phyloP scores from a whole-genome alignment of 2,329 filamentous ascomycete species.

The Aspergillus pseudoterreus region DNA sequence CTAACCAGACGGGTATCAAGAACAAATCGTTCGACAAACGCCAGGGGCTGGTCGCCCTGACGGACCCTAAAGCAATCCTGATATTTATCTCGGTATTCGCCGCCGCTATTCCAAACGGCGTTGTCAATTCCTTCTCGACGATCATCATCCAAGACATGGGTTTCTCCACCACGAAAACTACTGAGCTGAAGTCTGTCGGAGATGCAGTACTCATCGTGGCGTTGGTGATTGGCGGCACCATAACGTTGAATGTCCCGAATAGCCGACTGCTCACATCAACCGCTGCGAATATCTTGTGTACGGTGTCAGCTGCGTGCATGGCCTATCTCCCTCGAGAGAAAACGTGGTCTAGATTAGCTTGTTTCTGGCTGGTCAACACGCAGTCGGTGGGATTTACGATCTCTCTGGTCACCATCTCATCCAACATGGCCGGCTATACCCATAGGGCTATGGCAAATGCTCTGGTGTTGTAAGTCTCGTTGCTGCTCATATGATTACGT shows the following conservation, averaged over 20 bases:
- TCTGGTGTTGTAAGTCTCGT: conserved; percentile 22
- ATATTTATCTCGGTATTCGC: conserved; percentile 17
- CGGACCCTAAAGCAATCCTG: conserved; percentile 10
- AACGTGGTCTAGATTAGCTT: conserved; percentile 33
- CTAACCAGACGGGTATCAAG: conserved; percentile 7
- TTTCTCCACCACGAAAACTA: conserved; percentile 32
- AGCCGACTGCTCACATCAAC: conserved; percentile 27
- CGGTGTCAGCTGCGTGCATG: conserved; percentile 30
- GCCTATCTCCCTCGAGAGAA: conserved; percentile 31
- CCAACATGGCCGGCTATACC: conserved; percentile 39
- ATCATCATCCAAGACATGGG: conserved; percentile 34
- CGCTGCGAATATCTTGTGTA: conserved; percentile 33
- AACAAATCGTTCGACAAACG: conserved; percentile 4
- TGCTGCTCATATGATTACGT: too few relatives aligned
- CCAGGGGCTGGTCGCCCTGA: conserved; percentile 3
- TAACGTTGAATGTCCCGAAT: conserved; percentile 34
- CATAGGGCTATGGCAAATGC: conserved; percentile 33
- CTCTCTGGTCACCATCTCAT: conserved; percentile 31
- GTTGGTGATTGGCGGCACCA: conserved; percentile 31
- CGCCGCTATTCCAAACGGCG: conserved; percentile 30
- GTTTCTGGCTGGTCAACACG: conserved; percentile 38
- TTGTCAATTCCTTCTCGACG: conserved; percentile 36
- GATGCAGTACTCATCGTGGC: conserved; percentile 39
- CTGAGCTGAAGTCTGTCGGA: conserved; percentile 33
- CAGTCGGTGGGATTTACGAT: conserved; percentile 38